Evolutionary conservation across 2,329 filamentous ascomycete genomes (phyloP).

Genomic region (Sporothrix phasma): DNA sequence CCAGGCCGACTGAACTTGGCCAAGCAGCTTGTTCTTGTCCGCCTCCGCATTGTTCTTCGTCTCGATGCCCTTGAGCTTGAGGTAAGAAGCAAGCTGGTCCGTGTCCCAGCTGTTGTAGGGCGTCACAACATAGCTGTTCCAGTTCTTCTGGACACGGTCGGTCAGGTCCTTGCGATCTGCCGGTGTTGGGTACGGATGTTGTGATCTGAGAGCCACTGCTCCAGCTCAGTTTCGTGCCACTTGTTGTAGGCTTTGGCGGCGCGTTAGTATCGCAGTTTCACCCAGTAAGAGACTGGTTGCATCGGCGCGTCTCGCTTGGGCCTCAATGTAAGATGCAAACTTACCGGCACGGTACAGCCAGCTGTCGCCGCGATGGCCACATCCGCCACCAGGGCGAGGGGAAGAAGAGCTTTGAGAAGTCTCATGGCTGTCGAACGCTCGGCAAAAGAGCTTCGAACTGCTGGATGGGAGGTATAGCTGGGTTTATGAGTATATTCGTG

Average conservation of each 20-base stretch:
- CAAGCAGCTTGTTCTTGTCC: slow-evolving; percentile 57
- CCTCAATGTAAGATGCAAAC: slow-evolving; percentile 26
- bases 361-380: slow-evolving; percentile 59
- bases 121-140: slow-evolving; percentile 64
- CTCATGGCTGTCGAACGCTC: slow-evolving; percentile 52
- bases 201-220: slow-evolving; percentile 91
- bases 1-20: slow-evolving; percentile 64
- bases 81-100: slow-evolving; percentile 55
- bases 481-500: background rate
- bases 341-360: slow-evolving; percentile 83
- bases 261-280: background rate
- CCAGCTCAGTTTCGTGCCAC: slow-evolving; percentile 96
- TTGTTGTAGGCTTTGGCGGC: slow-evolving; percentile 74
- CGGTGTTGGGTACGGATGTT: slow-evolving; percentile 78
- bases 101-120: slow-evolving; percentile 73
- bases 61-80: slow-evolving; percentile 62
- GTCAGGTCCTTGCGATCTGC: slow-evolving; percentile 93
- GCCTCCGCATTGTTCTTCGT: slow-evolving; percentile 55
- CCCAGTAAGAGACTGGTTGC: too few species aligned
- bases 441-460: background rate
- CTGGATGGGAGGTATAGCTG: background rate
- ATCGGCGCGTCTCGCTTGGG: background rate
- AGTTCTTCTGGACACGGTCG: slow-evolving; percentile 78
- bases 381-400: slow-evolving; percentile 63
- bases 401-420: slow-evolving; percentile 59